Base-by-base conservation (phyloP, 768 basidiomycete genomes). In the Roridomyces roridus region DNA sequence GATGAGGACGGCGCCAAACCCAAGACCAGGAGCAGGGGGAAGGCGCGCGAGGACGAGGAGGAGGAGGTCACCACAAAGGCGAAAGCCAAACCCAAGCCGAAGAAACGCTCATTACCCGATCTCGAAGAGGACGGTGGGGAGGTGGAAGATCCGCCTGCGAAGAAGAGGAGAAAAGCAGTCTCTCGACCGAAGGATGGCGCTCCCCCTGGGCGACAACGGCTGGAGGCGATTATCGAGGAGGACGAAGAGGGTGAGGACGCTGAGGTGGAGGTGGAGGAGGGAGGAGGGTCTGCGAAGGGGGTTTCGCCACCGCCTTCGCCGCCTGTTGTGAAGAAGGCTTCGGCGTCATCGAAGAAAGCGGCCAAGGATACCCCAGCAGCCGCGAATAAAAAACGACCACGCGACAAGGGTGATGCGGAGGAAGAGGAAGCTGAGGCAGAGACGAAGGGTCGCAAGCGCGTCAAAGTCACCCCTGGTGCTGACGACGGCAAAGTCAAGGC, bases 191-290 rank as follows among this genome's bases (percentile, higher is more conserved):
- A 54, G 17, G 31, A 52, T 15, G 34, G 41, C 6, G 39, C 11
- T n/a, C 45, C 46, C 31, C 15, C 34, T 17, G 12, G 31, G 23
- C 52, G 51, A 20, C 26, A 18, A 46, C 45, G 44, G 26, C 54
- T 61, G 40, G 54, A 47, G 51, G 55, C 20, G 29, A 57, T 55
- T 14, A 15, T 21, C 25, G 60, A 57, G 44, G 60, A 62, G 35
- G 60, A 61, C 31, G 55, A 56, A 23, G 53, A 58, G 8, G 60
- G 53, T 49, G 42, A 36, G 24, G 45, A 36, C 31, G 21, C 46
- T 17, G 14, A 25, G 15, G 36, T 50, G n/a, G n/a, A n/a, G n/a
- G n/a, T n/a, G 23, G 4, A 14, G 18, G 43, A 46, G 39, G 34
- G 47, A 25, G 23, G 53, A 39, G 5, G 18, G 11, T 21, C 50